Evolutionary conservation across 352 stramenopile genomes (phyloP).

Genomic region (Phytophthora multivora): DNA sequence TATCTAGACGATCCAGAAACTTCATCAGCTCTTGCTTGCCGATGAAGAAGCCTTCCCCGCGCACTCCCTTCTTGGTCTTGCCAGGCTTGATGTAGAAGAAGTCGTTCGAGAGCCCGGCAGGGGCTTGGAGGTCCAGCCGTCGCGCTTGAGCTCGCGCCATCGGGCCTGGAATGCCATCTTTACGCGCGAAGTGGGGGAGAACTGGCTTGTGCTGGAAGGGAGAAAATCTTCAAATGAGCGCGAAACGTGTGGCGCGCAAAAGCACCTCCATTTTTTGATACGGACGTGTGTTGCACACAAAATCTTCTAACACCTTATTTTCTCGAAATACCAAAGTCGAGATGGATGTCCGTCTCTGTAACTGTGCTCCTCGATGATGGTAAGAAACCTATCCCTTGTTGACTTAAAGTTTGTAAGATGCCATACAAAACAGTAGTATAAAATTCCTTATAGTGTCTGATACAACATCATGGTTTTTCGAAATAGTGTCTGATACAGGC

Average conservation of each 20-base stretch:
- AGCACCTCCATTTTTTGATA: background rate
- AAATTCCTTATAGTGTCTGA: background rate
- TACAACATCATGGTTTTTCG: background rate
- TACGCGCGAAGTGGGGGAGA: background rate
- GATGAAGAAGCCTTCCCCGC: conserved; percentile 11
- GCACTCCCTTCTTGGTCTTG: conserved; percentile 16
- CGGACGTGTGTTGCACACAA: background rate
- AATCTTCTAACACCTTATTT: background rate
- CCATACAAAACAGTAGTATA: background rate
- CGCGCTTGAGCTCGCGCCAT: background rate
- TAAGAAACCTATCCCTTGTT: background rate
- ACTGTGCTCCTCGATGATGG: no score
- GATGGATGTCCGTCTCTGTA: background rate
- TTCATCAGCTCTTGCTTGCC: conserved; percentile 4
- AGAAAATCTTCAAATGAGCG: no score
- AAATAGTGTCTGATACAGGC: background rate
- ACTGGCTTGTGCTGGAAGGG: conserved; percentile 1
- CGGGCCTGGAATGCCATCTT: background rate
- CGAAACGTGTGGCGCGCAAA: conserved; percentile 1
- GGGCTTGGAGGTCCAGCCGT: conserved; percentile 2
- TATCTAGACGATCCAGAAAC: conserved; percentile 4
- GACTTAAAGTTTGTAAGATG: background rate
- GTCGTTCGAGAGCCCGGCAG: background rate
- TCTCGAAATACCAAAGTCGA: background rate
- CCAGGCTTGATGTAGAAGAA: conserved; percentile 5